Base-by-base conservation (phyloP, 2,329 filamentous ascomycete species). In the Aureobasidium lini region DNA sequence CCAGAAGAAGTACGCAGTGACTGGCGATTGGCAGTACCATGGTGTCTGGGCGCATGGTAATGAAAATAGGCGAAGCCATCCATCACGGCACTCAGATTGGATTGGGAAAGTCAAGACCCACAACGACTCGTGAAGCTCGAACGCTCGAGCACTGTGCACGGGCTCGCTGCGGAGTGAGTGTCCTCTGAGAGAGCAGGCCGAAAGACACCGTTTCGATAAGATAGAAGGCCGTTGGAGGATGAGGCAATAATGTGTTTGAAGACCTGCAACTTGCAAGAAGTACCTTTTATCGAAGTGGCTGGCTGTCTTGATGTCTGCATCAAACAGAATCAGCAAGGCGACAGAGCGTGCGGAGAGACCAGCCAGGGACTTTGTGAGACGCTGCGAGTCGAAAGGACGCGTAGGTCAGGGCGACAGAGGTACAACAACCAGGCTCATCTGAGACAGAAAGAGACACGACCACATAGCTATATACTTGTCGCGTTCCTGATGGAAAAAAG, bases 1-100 rank as follows among this genome's bases (percentile, higher is more conserved):
- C 50, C 50, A 32, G 36, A 42, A 32, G 37, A 16, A 43, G 37
- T 29, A 16, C 36, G 43, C 52, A 23, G 52, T 31, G 47, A 49
- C 32, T 40, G 54, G 23, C 36, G 42, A 40, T 39, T 6, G 34
- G 29, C 28, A 48, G 42, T 36, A 32, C 15, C 29, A 46, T 54
- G 43, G 31, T 46, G 52, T 56, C 43, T 57, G 42, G 54, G 54
- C 54, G 54, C 31, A 48, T 48, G 23, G 29, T 54, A 57, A 57
- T 47, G 23, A 43, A 47, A 39, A 43, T 57, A 57, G 43, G 39
- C 32, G 42, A 48, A 57, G 18, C 43, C 54, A 31, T 47, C 54
- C 54, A 57, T 57, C 18, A 36, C 34, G 48, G 23, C n/a, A 40
- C 23, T 57, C 42, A 6, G 42, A 47, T 48, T 23, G 23, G 23